phyloP scores from a whole-genome alignment of 2,329 filamentous ascomycete genomes.

The Colletotrichum viniferum region DNA sequence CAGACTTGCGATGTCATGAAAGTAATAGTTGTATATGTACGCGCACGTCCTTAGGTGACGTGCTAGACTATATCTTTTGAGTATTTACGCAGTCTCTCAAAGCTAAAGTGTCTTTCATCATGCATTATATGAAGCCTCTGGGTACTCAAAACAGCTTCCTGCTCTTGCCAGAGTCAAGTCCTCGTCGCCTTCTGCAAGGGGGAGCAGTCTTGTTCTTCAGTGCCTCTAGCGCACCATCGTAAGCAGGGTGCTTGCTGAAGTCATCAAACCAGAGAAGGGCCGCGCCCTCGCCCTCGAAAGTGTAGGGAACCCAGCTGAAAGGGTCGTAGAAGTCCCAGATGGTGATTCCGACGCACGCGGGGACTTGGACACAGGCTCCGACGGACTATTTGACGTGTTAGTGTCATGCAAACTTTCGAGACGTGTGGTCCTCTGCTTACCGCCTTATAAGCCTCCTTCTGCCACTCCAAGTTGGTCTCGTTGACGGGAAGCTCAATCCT shows the following conservation, averaged over 20 bases:
- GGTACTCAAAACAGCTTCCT: neutral
- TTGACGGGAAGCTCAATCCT: slow-evolving; percentile 37
- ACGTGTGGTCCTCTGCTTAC: neutral
- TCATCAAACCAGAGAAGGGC: slow-evolving; percentile 47
- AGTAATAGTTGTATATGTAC: neutral
- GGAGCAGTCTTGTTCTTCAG: slow-evolving; percentile 32
- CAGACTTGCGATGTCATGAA: neutral
- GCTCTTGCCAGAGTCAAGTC: neutral
- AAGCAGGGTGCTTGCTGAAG: slow-evolving; percentile 47
- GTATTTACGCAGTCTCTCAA: neutral
- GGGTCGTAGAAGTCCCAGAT: slow-evolving; percentile 41
- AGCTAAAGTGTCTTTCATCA: neutral
- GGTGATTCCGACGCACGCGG: slow-evolving; percentile 35
- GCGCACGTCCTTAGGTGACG: neutral
- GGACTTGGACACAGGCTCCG: slow-evolving; percentile 32
- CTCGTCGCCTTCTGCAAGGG: slow-evolving; percentile 11
- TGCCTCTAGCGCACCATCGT: slow-evolving; percentile 37
- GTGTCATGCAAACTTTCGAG: neutral
- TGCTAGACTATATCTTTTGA: neutral
- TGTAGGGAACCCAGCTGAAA: slow-evolving; percentile 44
- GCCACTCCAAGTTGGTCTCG: slow-evolving; percentile 30
- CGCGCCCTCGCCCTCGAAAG: slow-evolving; percentile 44
- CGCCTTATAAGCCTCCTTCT: slow-evolving; percentile 30
- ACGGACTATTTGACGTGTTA: slow-evolving; percentile 9
- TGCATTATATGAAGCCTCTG: neutral